Conservation (phyloP, 2,329 filamentous ascomycete species). For the Colletotrichum cuscutae region DNA sequence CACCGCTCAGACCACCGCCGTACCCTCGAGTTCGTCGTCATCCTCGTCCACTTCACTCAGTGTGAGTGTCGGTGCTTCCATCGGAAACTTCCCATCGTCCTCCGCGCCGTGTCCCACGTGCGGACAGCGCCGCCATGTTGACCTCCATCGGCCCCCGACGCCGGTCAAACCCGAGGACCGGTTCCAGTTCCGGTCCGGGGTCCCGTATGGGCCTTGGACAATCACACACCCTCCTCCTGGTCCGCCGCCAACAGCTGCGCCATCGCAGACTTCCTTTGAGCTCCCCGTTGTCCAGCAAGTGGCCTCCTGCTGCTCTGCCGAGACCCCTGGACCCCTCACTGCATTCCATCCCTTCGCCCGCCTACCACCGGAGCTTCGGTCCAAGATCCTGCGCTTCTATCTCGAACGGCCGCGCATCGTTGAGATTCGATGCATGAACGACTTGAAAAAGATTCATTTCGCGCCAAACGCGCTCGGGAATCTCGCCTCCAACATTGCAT, state of each 20-base stretch:
- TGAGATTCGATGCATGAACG: slow-evolving; percentile 50
- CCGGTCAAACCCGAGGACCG: slow-evolving; percentile 32
- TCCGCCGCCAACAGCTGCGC: not conserved
- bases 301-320: not conserved
- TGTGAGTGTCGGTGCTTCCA: slow-evolving; percentile 26
- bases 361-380: slow-evolving; percentile 59
- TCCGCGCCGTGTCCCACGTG: slow-evolving; percentile 31
- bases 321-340: slow-evolving; percentile 1
- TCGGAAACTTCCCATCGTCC: slow-evolving; percentile 24
- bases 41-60: slow-evolving; percentile 31
- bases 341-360: slow-evolving; percentile 47
- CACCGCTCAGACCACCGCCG: slow-evolving; percentile 26
- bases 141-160: slow-evolving; percentile 30
- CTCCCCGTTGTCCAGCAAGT: not conserved
- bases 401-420: slow-evolving; percentile 56
- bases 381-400: slow-evolving; percentile 59
- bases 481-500: slow-evolving; percentile 31
- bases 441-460: slow-evolving; percentile 32
- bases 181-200: slow-evolving; percentile 31
- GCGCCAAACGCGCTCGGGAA: slow-evolving; percentile 32
- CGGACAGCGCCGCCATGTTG: slow-evolving; percentile 28
- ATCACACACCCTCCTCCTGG: slow-evolving; percentile 18
- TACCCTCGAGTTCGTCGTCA: slow-evolving; percentile 17
- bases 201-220: slow-evolving; percentile 29
- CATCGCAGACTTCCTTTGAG: not conserved